Base-by-base conservation (phyloP, 1,139 yeast genomes). In the Suhomyces anneliseae region DNA sequence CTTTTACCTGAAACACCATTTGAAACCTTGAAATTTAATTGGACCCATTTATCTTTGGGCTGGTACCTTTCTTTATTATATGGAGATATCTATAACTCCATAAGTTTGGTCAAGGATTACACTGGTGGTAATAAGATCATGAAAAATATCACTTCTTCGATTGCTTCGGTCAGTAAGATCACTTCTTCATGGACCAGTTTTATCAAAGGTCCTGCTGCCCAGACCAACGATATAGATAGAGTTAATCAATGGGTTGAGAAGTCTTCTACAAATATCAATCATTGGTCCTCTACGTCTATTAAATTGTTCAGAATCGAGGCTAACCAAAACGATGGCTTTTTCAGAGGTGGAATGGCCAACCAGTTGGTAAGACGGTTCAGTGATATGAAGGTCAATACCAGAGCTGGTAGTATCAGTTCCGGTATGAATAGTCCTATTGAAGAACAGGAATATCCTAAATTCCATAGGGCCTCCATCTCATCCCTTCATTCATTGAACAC, bases 11-110 rank as follows among this genome's bases (percentile, higher is more conserved):
- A 58, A 2, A 61, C 72, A 0, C 69, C 70, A 2, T 72, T 82
- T 45, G 80, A 79, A 45, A 76, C 77, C 4, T 68, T 85, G 51
- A 69, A 63, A 45, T 83, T 87, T 53, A 63, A 66, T 10, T 87
- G 96, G 93, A 78, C 80, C 39, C 70, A 70, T 39, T 57, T 77
- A 8, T 81, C 93, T 0, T 69, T 87, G 35, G 90, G 92, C 0
- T 90, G 96, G 96, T 85, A 88, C 60, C 74, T 79, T 39, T 79
- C 87, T 11, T 68, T 87, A 12, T 60, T 88, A 33, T 88, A 90
- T 83, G 81, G 85, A 1, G 72, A 76, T 44, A 76, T 88, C 0
- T 88, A 80, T 59, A 76, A 78, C 43, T 65, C 75, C 26, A 70
- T 74, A 9, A 72, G 70, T 36, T 40, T 62, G 19, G 57, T 59